phyloP scores from a whole-genome alignment of 768 basidiomycete genomes.

The Serendipita sp. region DNA sequence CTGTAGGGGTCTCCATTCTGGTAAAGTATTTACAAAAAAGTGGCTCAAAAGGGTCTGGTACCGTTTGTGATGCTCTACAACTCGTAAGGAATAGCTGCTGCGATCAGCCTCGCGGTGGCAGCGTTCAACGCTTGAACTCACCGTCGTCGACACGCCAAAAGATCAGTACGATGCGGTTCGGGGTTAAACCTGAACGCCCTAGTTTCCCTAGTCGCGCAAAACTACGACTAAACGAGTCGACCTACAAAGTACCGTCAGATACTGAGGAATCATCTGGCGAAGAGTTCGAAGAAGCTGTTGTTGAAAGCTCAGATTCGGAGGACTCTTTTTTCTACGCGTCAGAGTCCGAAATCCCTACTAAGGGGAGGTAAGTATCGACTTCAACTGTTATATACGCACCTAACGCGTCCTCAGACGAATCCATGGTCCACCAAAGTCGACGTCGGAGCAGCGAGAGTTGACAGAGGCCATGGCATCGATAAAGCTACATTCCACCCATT shows the following conservation, averaged over 20 bases:
- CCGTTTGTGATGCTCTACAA: no score
- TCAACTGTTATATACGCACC: not conserved
- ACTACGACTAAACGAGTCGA: not conserved
- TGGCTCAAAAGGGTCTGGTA: no score
- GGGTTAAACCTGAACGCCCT: not conserved
- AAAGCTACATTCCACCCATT: constrained; percentile 29
- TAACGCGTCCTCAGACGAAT: not conserved
- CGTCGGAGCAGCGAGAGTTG: constrained; percentile 22
- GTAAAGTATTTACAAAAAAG: not conserved
- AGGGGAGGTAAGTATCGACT: not conserved
- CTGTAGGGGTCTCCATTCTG: not conserved
- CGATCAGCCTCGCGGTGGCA: not conserved
- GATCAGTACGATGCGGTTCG: not conserved
- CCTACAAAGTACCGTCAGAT: not conserved
- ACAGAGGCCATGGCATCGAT: constrained; percentile 34
- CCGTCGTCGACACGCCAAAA: not conserved
- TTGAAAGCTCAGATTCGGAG: not conserved
- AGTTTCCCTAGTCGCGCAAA: not conserved
- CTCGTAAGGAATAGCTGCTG: not conserved
- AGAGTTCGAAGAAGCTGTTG: not conserved
- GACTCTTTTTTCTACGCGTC: constrained; percentile 6
- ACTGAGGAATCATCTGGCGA: not conserved
- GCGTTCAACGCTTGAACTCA: not conserved
- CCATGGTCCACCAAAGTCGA: constrained; percentile 9
- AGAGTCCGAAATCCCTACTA: not conserved